Conservation (phyloP, 257 asterid species). For the Nicotiana tabacum region DNA sequence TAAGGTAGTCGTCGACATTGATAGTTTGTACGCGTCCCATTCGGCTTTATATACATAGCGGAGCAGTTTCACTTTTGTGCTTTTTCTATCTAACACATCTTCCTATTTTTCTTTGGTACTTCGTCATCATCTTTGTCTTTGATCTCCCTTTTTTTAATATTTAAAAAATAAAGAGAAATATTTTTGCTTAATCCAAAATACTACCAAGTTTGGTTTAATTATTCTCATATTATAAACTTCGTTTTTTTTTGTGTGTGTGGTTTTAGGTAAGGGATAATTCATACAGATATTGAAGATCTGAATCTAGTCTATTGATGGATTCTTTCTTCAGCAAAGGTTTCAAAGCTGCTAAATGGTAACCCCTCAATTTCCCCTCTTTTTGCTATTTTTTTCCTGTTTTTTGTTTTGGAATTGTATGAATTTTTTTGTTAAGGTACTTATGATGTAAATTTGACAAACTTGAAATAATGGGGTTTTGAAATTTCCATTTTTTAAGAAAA, state of each 20-base stretch:
- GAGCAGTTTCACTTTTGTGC: constrained; percentile 25
- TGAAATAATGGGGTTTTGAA: constrained; percentile 22
- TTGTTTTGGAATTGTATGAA: neutral
- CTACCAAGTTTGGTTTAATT: neutral
- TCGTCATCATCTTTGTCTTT: neutral
- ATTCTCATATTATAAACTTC: neutral
- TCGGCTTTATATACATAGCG: constrained; percentile 18
- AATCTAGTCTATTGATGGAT: constrained; percentile 29
- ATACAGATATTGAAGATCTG: constrained; percentile 2
- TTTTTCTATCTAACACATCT: neutral
- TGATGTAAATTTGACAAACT: neutral
- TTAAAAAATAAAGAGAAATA: too few species aligned
- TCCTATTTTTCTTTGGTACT: neutral
- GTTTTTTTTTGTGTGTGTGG: neutral
- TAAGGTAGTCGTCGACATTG: neutral
- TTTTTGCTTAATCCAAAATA: neutral
- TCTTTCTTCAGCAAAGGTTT: constrained; percentile 79
- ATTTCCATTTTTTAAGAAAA: neutral
- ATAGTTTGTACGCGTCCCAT: constrained; percentile 35
- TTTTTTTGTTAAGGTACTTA: neutral
- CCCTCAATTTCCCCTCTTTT: neutral
- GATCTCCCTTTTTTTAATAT: neutral
- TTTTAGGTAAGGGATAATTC: neutral
- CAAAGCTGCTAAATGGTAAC: constrained; percentile 84
- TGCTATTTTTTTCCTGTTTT: neutral